Conservation (phyloP, 768 basidiomycete genomes). For the Auriscalpium microsporum region DNA sequence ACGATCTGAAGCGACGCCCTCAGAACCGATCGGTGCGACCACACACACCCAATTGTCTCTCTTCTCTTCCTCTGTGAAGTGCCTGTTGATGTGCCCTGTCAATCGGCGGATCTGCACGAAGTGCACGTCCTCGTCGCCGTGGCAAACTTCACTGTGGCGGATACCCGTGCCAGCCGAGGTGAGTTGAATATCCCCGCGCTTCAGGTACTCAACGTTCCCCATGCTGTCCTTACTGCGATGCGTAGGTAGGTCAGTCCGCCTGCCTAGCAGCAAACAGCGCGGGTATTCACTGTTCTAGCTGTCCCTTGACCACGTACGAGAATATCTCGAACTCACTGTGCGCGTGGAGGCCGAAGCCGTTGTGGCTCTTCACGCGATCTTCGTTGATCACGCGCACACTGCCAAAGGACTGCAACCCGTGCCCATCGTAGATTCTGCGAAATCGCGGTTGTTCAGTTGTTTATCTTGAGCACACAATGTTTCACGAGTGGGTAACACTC, state of each 20-base stretch:
- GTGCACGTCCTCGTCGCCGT: conserved; percentile 41
- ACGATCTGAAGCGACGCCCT: conserved; percentile 48
- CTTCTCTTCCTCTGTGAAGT: conserved; percentile 80
- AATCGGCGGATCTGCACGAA: conserved; percentile 49
- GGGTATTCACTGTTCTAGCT: conserved; percentile 66
- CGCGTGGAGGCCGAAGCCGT: conserved; percentile 80
- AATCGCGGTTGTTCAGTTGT: no score
- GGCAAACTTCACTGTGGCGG: conserved; percentile 62
- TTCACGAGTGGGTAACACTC: not conserved
- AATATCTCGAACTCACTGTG: conserved; percentile 90
- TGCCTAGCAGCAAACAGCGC: not conserved
- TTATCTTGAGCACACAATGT: no score
- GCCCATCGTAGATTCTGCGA: conserved; percentile 42
- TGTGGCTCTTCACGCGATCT: conserved; percentile 66
- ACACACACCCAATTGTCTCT: conserved; percentile 58
- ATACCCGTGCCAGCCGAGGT: conserved; percentile 92
- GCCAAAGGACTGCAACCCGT: conserved; percentile 53
- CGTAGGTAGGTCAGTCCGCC: not conserved
- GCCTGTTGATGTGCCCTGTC: conserved; percentile 23
- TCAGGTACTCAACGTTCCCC: conserved; percentile 84
- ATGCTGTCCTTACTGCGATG: conserved; percentile 73
- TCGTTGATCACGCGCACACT: conserved; percentile 87
- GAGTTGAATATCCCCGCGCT: conserved; percentile 84
- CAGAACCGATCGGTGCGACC: conserved; percentile 61
- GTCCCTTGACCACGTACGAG: conserved; percentile 72